A percentile compares a stretch with the other conserved stretches of the same genome.
These are phyloP conservation scores for Dalbergia cultrata DNA, from an alignment of 306 rosid species.

Conservation along the genomic window DNA sequence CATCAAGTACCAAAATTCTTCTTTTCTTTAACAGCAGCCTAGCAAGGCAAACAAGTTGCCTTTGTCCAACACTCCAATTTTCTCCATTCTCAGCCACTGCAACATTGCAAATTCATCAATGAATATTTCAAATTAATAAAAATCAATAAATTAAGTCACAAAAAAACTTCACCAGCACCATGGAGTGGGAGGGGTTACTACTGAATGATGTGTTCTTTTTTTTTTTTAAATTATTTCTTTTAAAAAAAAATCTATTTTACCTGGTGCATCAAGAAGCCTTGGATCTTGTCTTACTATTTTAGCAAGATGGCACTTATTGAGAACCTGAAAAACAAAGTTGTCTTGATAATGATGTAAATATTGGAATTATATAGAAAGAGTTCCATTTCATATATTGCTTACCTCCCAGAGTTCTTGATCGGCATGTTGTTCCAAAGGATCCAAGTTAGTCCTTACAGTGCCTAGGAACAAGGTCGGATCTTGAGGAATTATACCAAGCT, in stretches of 20 bases:
- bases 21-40: conserved; percentile 81
- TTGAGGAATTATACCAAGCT: conserved; percentile 80
- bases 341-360: conserved; percentile 9
- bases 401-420: conserved; percentile 87
- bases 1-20: conserved; percentile 82
- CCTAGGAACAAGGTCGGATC: conserved; percentile 81
- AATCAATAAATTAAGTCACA: neutral
- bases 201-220: conserved; percentile 1
- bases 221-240: neutral
- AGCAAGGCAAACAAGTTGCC: conserved; percentile 96
- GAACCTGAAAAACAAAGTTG: conserved; percentile 63
- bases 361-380: conserved; percentile 17
- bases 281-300: conserved; percentile 71
- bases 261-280: conserved; percentile 88
- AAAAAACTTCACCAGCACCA: neutral
- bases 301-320: conserved; percentile 73
- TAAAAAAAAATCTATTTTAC: conserved; percentile 46
- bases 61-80: conserved; percentile 97
- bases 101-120: conserved; percentile 29
- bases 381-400: conserved; percentile 20
- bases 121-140: neutral
- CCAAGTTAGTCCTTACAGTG: conserved; percentile 75
- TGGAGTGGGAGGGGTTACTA: neutral
- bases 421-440: conserved; percentile 69
- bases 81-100: conserved; percentile 94